phyloP scores from a whole-genome alignment of 441 rosid species.

The Populus hybrid region DNA sequence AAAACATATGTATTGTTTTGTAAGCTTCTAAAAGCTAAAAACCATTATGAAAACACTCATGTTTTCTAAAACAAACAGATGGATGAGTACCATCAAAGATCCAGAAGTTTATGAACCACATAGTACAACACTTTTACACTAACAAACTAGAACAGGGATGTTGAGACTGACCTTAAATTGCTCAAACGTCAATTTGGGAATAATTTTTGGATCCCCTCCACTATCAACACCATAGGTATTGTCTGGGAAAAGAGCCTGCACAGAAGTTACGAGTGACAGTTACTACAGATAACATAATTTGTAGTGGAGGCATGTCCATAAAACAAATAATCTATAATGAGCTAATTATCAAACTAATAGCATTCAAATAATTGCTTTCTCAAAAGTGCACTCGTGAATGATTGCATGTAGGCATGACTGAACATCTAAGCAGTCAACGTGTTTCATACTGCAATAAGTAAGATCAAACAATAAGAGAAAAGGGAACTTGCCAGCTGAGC shows the following conservation, averaged over 20 bases:
- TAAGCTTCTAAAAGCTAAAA: not conserved
- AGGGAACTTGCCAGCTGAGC: slow-evolving; percentile 65
- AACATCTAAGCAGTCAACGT: not conserved
- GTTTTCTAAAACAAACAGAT: not conserved
- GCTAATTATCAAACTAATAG: not conserved
- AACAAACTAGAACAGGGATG: not conserved
- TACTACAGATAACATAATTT: slow-evolving; percentile 1
- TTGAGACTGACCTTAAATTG: slow-evolving; percentile 60
- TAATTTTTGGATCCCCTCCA: slow-evolving; percentile 94
- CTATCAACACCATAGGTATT: slow-evolving; percentile 94
- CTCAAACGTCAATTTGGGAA: slow-evolving; percentile 78
- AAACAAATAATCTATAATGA: not conserved
- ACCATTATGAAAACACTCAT: not conserved
- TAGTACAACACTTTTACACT: not conserved
- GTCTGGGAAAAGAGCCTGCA: slow-evolving; percentile 83
- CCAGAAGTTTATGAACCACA: not conserved
- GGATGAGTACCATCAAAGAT: not conserved
- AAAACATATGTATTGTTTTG: not conserved
- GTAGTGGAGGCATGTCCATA: not conserved
- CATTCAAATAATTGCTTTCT: slow-evolving; percentile 1
- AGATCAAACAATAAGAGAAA: slow-evolving; percentile 4
- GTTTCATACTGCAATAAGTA: not conserved
- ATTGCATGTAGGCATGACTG: not conserved
- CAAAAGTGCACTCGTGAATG: not conserved
- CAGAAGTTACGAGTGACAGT: slow-evolving; percentile 15